phyloP scores from a whole-genome alignment of 1,139 yeast species.

The Taphrina wiesneri region DNA sequence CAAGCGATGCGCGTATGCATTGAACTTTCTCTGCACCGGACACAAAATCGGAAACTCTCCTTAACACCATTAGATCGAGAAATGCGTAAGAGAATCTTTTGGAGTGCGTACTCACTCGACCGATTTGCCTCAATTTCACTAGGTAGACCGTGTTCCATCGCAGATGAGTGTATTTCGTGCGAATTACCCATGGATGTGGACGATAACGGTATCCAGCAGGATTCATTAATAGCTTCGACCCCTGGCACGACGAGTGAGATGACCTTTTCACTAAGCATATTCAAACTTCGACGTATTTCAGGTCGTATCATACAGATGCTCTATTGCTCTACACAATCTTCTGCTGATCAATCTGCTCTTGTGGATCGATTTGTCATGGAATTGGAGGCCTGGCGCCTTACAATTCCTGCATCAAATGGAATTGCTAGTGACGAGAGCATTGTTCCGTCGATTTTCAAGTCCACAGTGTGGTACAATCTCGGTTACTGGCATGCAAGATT shows the following conservation, averaged over 20 bases:
- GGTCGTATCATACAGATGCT: conserved; percentile 36
- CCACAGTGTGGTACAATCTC: conserved; percentile 37
- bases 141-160: conserved; percentile 42
- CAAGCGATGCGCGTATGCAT: conserved; percentile 31
- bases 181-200: conserved; percentile 36
- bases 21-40: conserved; percentile 29
- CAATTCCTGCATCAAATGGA: conserved; percentile 33
- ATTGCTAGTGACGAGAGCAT: conserved; percentile 32
- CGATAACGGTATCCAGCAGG: conserved; percentile 34
- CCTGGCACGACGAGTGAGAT: conserved; percentile 28
- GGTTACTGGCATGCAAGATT: conserved; percentile 37
- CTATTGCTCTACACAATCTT: conserved; percentile 34
- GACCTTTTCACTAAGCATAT: conserved; percentile 36
- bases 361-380: conserved; percentile 33
- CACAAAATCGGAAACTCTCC: conserved; percentile 20
- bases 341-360: conserved; percentile 4
- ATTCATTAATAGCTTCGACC: conserved; percentile 3
- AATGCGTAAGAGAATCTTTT: conserved; percentile 40
- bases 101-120: conserved; percentile 41
- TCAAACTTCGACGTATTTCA: conserved; percentile 35
- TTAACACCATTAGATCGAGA: conserved; percentile 37
- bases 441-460: conserved; percentile 34
- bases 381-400: conserved; percentile 32
- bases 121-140: conserved; percentile 38
- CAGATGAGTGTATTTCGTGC: conserved; percentile 38